Base-by-base conservation (phyloP, 352 stramenopile species). In the Phytophthora hybrid region DNA sequence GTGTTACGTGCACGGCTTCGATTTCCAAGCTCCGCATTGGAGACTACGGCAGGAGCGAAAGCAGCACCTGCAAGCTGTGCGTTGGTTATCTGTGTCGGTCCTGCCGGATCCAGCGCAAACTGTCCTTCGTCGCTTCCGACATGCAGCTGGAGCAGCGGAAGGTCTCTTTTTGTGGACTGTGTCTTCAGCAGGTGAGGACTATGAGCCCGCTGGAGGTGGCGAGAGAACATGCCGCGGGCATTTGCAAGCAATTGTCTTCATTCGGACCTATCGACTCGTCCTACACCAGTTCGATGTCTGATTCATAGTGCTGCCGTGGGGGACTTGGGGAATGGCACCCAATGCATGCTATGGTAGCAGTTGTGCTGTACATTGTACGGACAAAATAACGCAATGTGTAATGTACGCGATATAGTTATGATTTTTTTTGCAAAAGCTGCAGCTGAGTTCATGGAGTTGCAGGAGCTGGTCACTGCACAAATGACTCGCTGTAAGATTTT, bases 101-200 rank as follows among this genome's bases (percentile, higher is more conserved):
- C 0, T 89, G 82, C 51, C 67, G 71, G n/a, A 72, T 87, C 31
- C 80, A 78, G 41, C 69, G 76, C 18, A 78, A 79, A 26, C 58
- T 89, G 18, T 73, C 52, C 0, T 82, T 79, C 44, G 52, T 78
- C 5, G 59, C 61, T 1, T 79, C 71, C 0, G 74, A 77, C 32
- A 59, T 70, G 3, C 34, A 82, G 23, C 65, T 83, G 1, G 39
- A 77, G 56, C 73, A 79, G 44, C 69, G 73, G 11, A 80, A 83
- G 44, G 73, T 83, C 5, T 60, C 57, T 0, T 75, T 83, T 21
- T 83, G 76, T 52, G 69, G 73, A 7, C 59, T 78, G 0, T 83
- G 76, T 34, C 59, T 80, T 1, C 64, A 75, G 52, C 55, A 69
- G 52, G 69, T 76, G 23, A 23, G 60, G 4, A 75, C 49, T 7